A percentile compares a stretch with the other conserved stretches of the same genome.
phyloP scores from a whole-genome alignment of 169 alveolate species.

The Cryptosporidium ryanae region DNA sequence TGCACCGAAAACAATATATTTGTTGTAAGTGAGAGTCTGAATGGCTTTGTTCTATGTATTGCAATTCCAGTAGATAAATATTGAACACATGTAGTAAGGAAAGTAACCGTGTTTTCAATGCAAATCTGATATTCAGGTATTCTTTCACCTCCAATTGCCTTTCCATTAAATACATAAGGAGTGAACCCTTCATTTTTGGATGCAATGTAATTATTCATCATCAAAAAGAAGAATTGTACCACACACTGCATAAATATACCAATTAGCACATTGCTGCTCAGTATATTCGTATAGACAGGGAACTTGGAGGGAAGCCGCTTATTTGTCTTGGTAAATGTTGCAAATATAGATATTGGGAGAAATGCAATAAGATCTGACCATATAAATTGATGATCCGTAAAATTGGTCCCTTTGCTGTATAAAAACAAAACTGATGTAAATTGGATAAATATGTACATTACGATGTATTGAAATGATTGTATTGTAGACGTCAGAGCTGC shows the following conservation, averaged over 20 bases:
- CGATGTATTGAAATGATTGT: conserved; percentile 54
- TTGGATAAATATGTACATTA: conserved; percentile 58
- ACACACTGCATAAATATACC: conserved; percentile 36
- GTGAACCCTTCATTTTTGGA: conserved; percentile 15
- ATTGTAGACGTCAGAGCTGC: conserved; percentile 71
- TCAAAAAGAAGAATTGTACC: conserved; percentile 26
- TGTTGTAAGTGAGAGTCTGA: conserved; percentile 45
- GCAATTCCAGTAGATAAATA: conserved; percentile 62
- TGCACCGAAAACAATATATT: conserved; percentile 43
- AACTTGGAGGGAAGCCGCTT: conserved; percentile 43
- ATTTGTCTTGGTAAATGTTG: conserved; percentile 40
- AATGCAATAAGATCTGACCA: conserved; percentile 54
- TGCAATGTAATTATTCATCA: background rate
- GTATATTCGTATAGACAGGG: conserved; percentile 49
- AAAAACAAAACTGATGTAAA: conserved; percentile 45
- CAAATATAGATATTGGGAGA: conserved; percentile 53
- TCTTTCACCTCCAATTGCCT: background rate
- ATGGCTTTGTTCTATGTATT: conserved; percentile 55
- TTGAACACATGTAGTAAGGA: conserved; percentile 58
- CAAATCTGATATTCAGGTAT: conserved; percentile 17
- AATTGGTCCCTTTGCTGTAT: conserved; percentile 60
- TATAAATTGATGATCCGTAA: conserved; percentile 66
- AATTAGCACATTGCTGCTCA: conserved; percentile 45
- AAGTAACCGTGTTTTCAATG: conserved; percentile 52
- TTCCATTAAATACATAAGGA: background rate